Evolutionary conservation across 202 grass and related monocot species (phyloP), one percentile per base, ranked within the genome.

Genomic region (Musa balbisiana): DNA sequence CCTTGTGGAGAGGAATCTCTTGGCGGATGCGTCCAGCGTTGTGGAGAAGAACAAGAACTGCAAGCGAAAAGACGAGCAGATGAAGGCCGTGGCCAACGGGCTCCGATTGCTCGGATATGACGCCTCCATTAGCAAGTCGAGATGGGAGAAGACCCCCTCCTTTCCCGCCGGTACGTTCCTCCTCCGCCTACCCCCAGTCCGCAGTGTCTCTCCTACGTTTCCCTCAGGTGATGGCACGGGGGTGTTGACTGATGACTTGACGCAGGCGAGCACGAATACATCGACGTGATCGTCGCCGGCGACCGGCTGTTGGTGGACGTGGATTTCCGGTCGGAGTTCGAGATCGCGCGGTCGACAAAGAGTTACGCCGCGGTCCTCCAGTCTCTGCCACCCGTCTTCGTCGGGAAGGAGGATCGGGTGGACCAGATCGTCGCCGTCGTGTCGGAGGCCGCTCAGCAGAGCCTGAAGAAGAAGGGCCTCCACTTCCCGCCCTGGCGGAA

Each of bases 401-500:
- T 93, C 26, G 93, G 93, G 17, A 83, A 68, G 80, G 83, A 86
- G 70, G 90, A 97, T 49, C 90, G 88, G 0, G 80, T 97, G 15
- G 82, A 82, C 72, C 82, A 87, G 27, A 86, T 97, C 9, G 90
- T 97, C 9, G 80, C 88, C 60, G 78, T 84, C 11, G 84, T 84
- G 43, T 87, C 84, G 0, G 90, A 93, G 80, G 86, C 90, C 0
- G 86, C 90, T 2, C 78, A 80, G 72, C 84, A 80, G 78, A 93
- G 90, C 83, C 85, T 97, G 1, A 91, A 80, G 82, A 91, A 97
- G 82, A 89, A 87, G 78, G 90, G 88, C n/a, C 83, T 97, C 11
- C 84, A 92, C 73, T 79, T 97, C 0, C 81, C 90, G 4, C 93
- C 93, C 2, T 97, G 93, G 93, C 84, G 93, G 58, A 97, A 97